These are phyloP conservation scores for Ustulina deusta DNA, from an alignment of 2,329 filamentous ascomycete genomes.

Conservation along the genomic window DNA sequence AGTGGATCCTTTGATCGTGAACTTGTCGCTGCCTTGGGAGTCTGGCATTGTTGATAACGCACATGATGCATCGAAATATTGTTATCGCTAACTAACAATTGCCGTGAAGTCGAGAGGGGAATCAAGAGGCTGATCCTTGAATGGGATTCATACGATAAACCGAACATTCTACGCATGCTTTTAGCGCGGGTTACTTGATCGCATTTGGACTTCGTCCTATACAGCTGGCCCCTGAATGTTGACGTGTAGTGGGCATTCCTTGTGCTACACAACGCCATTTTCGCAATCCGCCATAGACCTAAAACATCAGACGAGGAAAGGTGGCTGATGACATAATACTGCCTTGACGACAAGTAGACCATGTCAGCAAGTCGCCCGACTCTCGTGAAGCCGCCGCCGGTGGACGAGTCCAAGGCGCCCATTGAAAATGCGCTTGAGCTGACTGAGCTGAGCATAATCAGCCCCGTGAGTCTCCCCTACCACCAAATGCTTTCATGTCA, in stretches of 20 bases:
- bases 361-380: conserved; percentile 59
- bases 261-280: neutral
- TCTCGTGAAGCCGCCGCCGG: conserved; percentile 79
- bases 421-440: conserved; percentile 94
- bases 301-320: neutral
- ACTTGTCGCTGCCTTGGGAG: neutral
- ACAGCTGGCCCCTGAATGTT: no score
- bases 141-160: neutral
- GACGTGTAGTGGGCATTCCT: no score
- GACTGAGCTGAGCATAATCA: conserved; percentile 80
- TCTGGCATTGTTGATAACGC: neutral
- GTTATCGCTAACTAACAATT: neutral
- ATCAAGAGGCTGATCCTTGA: neutral
- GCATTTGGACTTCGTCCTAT: neutral
- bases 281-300: neutral
- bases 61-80: neutral
- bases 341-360: conserved; percentile 8
- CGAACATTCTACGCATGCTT: neutral
- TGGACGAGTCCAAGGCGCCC: conserved; percentile 77
- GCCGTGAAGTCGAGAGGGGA: neutral
- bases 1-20: conserved; percentile 15
- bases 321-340: neutral
- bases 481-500: neutral
- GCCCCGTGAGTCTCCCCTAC: conserved; percentile 68
- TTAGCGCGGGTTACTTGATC: conserved; percentile 4